A percentile compares a stretch with the other conserved stretches of the same genome.
Evolutionary conservation across 352 stramenopile genomes (phyloP).

Genomic region (Thalassiosira tumida): DNA sequence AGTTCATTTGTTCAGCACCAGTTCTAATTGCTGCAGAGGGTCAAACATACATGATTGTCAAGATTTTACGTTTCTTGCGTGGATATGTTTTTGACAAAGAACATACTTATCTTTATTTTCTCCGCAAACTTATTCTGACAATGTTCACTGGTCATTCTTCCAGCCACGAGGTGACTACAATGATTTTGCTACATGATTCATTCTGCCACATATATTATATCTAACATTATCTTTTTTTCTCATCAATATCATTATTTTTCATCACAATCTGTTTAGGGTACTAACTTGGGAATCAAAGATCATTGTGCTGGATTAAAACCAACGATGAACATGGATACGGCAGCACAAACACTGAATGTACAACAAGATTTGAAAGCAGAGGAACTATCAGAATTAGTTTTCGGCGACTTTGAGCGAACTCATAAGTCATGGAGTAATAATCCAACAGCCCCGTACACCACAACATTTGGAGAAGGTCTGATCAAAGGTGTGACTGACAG

Average conservation of each 20-base stretch:
- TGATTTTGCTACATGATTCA: no score
- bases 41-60: slow-evolving; percentile 5
- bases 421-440: neutral
- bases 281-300: slow-evolving; percentile 51
- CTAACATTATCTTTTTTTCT: no score
- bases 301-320: slow-evolving; percentile 5
- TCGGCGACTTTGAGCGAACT: neutral
- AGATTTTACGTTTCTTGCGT: slow-evolving; percentile 20
- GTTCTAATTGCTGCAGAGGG: slow-evolving; percentile 15
- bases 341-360: slow-evolving; percentile 28
- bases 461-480: neutral
- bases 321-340: slow-evolving; percentile 54
- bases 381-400: slow-evolving; percentile 14
- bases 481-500: neutral
- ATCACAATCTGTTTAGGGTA: no score
- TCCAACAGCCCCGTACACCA: slow-evolving; percentile 7
- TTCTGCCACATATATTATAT: no score
- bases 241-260: no score
- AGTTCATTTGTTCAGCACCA: slow-evolving; percentile 16
- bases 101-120: no score
- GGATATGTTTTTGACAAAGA: no score
- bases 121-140: no score
- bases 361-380: slow-evolving; percentile 20
- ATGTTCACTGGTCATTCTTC: no score
- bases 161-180: no score